Evolutionary conservation across 805 yeast genomes (phyloP), one percentile per base, ranked within the genome.

Genomic region (Cyberlindnera saturnus): DNA sequence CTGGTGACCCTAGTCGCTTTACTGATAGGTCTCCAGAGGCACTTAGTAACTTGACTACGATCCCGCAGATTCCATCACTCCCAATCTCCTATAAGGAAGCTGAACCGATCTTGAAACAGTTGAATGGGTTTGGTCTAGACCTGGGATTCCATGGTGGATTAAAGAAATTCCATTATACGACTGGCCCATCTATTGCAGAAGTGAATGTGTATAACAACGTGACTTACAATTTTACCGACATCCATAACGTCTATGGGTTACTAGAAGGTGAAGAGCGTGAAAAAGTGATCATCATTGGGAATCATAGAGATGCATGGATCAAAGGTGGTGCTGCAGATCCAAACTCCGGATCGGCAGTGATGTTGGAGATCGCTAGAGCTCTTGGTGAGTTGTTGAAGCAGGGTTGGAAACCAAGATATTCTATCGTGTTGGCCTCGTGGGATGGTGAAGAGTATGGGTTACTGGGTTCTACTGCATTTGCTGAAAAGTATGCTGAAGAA

Each of bases 251-350:
- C 28, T 69, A 79, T 53, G 90, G 83, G 9, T 70, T 69, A 36
- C 61, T 81, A 34, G 74, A 73, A 46, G 90, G 90, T 34, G 57
- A 61, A 11, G 65, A 69, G 33, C 61, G 65, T 32, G 70, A 74
- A 39, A 81, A 81, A 44, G 79, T 75, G 16, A 70, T 84, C 38
- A 59, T 85, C 31, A 59, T 84, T 43, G 93, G 93, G 31, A 84
- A 83, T 59, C 93, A 84, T 58, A 75, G 88, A 43, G 93, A 85
- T 57, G 81, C 90, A 3, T 86, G 91, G 93, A 74, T 81, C 45
- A 76, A 79, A 44, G 86, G 86, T 39, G 87, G 87, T 14, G 89
- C 90, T 1, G 82, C 79, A 20, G 93, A 85, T 62, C 90, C 93
- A 28, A 84, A 84, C 60, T 73, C 82, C 23, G 91, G 91, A 1